These are phyloP conservation scores for Sporothrix pseudoabietina DNA, from an alignment of 2,329 filamentous ascomycete genomes.

Conservation along the genomic window DNA sequence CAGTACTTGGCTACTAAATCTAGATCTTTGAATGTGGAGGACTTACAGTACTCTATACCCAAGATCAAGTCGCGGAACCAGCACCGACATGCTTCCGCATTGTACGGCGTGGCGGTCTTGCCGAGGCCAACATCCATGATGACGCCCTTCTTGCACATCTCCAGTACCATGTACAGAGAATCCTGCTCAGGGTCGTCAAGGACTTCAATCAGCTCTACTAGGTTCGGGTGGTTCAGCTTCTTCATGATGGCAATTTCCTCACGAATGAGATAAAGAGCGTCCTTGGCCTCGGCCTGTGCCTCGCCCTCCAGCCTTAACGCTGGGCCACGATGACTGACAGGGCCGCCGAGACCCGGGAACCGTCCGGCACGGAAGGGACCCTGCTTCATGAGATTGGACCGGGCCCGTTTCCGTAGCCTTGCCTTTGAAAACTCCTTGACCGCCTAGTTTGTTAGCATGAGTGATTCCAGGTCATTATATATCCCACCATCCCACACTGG, in stretches of 20 bases:
- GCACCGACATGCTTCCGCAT: conserved; percentile 76
- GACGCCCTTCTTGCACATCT: conserved; percentile 98
- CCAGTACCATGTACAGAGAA: conserved; percentile 96
- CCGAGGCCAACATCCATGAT: conserved; percentile 95
- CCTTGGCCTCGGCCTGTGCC: conserved; percentile 63
- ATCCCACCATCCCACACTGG: no score
- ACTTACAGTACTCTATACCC: conserved; percentile 87
- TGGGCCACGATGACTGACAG: conserved; percentile 36
- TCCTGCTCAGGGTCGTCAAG: conserved; percentile 94
- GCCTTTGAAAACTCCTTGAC: conserved; percentile 98
- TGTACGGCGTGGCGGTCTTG: conserved; percentile 78
- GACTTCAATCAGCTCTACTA: conserved; percentile 92
- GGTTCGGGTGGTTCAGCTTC: conserved; percentile 90
- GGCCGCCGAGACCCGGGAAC: conserved; percentile 47
- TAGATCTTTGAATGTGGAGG: no score
- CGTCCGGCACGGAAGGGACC: conserved; percentile 53
- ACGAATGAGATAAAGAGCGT: conserved; percentile 82
- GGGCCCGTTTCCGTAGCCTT: conserved; percentile 81
- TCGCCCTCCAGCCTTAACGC: conserved; percentile 39
- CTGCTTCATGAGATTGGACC: conserved; percentile 77
- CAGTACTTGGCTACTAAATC: background rate
- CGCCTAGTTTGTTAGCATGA: conserved; percentile 58
- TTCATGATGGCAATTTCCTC: conserved; percentile 99
- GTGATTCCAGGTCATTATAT: no score
- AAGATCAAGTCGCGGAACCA: conserved; percentile 96